These are phyloP conservation scores for Sparassis latifolia DNA, from an alignment of 1,284 basidiomycete genomes.

Conservation along the genomic window DNA sequence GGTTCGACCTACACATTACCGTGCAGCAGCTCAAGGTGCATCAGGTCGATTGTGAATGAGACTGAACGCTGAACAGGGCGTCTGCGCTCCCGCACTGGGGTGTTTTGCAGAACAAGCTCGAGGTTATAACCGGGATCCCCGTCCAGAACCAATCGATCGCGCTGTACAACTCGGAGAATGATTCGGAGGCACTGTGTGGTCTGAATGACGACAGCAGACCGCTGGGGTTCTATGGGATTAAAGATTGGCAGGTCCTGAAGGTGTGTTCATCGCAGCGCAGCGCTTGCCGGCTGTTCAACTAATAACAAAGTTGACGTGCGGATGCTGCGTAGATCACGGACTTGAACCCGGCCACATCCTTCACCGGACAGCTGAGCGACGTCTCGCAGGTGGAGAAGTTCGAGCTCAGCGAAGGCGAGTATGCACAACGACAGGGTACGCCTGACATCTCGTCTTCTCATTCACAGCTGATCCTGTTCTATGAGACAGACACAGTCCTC, in stretches of 20 bases:
- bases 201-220: constrained; percentile 63
- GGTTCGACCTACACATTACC: constrained; percentile 68
- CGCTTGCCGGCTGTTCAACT: no score
- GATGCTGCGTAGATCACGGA: constrained; percentile 60
- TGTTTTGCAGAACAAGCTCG: constrained; percentile 65
- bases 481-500: constrained; percentile 72
- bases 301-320: neutral
- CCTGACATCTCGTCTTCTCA: neutral
- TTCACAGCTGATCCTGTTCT: neutral
- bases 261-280: constrained; percentile 32
- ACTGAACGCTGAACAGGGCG: neutral
- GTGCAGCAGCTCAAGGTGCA: constrained; percentile 75
- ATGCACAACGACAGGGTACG: constrained; percentile 73
- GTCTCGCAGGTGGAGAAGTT: constrained; percentile 89
- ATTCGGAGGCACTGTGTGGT: constrained; percentile 41
- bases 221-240: constrained; percentile 69
- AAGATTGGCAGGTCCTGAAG: constrained; percentile 69
- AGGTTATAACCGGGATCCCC: constrained; percentile 87
- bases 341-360: constrained; percentile 64
- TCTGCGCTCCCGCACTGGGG: neutral
- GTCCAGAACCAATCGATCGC: constrained; percentile 63
- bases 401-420: constrained; percentile 80
- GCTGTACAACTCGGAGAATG: constrained; percentile 56
- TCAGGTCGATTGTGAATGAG: neutral
- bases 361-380: constrained; percentile 81